Percentiles rank a stretch among this genome's conserved stretches.
phyloP scores from a whole-genome alignment of 1,284 basidiomycete genomes.

The Agaricales sp. region DNA sequence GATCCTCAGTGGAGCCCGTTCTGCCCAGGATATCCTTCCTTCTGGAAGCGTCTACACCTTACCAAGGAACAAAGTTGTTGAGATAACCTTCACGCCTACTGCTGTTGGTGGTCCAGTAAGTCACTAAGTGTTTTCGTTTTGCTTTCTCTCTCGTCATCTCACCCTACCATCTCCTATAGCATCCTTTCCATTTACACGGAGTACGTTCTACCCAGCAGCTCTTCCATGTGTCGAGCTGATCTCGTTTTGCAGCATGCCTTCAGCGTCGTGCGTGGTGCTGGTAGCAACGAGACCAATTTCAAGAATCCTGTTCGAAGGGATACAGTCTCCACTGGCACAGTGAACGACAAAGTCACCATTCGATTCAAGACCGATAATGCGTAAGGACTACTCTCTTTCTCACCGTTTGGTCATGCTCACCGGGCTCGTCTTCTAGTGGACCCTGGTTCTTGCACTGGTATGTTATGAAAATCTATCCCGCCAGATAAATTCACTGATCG shows the following conservation, averaged over 20 bases:
- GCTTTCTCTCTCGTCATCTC: neutral
- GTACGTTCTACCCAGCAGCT: slow-evolving; percentile 6
- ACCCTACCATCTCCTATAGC: slow-evolving; percentile 8
- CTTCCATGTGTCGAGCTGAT: neutral
- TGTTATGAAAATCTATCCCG: too few relatives aligned
- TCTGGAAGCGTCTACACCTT: slow-evolving; percentile 18
- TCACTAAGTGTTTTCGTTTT: neutral
- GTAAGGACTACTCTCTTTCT: neutral
- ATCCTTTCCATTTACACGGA: slow-evolving; percentile 22
- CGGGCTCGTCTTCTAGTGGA: slow-evolving; percentile 10
- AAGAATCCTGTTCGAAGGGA: slow-evolving; percentile 29
- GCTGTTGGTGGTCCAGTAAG: slow-evolving; percentile 1
- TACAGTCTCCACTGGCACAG: slow-evolving; percentile 16
- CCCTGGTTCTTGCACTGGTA: slow-evolving; percentile 39
- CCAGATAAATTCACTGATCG: too few relatives aligned
- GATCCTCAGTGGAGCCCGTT: slow-evolving; percentile 22
- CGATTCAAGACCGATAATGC: slow-evolving; percentile 26
- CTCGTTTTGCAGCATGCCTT: slow-evolving; percentile 19
- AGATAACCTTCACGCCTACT: slow-evolving; percentile 12
- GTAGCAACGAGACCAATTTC: slow-evolving; percentile 22
- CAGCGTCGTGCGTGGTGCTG: slow-evolving; percentile 22
- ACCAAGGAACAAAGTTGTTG: slow-evolving; percentile 23
- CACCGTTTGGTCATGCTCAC: too few relatives aligned
- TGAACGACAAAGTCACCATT: slow-evolving; percentile 19
- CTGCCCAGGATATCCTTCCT: slow-evolving; percentile 18